These are phyloP conservation scores for Groenewaldozyma salmanticensis DNA, from an alignment of 805 yeast species.

Conservation along the genomic window DNA sequence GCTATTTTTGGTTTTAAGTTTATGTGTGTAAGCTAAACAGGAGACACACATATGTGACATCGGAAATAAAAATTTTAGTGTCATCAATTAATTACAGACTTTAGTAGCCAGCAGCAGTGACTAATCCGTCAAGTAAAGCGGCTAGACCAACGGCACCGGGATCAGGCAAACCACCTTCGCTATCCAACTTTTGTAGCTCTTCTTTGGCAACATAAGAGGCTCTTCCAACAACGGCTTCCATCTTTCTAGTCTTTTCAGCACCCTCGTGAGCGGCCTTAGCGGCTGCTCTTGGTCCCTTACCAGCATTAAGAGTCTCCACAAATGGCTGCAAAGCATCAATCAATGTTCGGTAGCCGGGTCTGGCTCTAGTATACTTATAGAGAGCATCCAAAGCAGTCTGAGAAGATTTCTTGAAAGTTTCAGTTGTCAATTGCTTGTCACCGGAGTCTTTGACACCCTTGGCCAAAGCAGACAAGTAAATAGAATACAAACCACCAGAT, in stretches of 20 bases:
- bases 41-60: no score
- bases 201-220: conserved; percentile 75
- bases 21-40: no score
- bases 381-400: conserved; percentile 57
- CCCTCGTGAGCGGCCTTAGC: conserved; percentile 56
- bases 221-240: conserved; percentile 83
- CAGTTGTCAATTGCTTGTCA: conserved; percentile 16
- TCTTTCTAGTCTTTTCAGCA: conserved; percentile 60
- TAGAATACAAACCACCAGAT: conserved; percentile 86
- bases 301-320: conserved; percentile 46
- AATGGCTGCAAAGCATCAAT: conserved; percentile 78
- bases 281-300: conserved; percentile 49
- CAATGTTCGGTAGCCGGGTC: conserved; percentile 80
- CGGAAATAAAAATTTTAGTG: no score
- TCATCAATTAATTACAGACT: no score
- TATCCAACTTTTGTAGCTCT: conserved; percentile 40
- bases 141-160: conserved; percentile 90
- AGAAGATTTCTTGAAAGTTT: conserved; percentile 20
- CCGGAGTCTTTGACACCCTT: conserved; percentile 32
- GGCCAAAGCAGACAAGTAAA: conserved; percentile 69
- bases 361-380: conserved; percentile 79
- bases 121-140: conserved; percentile 40
- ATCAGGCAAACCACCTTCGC: conserved; percentile 53
- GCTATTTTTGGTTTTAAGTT: no score
- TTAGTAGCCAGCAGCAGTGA: no score